Evolutionary conservation across 139 green algal species (phyloP), one percentile per base, ranked within the genome.

Genomic region (Raphidocelis subcapitata): DNA sequence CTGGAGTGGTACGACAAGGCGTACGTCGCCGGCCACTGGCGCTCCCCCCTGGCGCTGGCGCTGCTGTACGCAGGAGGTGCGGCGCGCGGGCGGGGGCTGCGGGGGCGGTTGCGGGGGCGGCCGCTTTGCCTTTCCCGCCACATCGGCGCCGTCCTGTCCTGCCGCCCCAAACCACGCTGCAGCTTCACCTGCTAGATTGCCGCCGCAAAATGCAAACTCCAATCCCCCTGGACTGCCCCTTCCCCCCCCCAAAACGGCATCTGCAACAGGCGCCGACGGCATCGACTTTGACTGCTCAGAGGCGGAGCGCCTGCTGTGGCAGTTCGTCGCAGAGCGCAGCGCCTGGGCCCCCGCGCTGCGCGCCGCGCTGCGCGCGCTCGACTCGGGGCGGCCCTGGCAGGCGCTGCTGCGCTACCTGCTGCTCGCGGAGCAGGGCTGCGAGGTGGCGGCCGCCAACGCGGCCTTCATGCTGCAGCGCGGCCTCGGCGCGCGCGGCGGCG

Each of bases 381-480:
- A 8, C 24, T 23, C 63, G 62, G 77, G 79, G 24, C 79, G 86
- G 67, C 5, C 54, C 0, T 82, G 71, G 69, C 67, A 57, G 12
- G 84, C 81, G 18, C 66, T 84, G 26, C 20, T 86, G 63, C 66
- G 66, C 41, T 83, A 82, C 37, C 24, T 82, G 31, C 55, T 79
- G 51, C 47, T 82, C 36, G 82, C 84, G 15, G 84, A 90, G 82
- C 79, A 86, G 76, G 84, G 84, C 71, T 72, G 49, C 56, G 46
- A 36, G 0, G n/a, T 49, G 2, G 84, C 74, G 2, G 69, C 69
- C 18, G 55, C 72, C 65, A 89, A 89, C 65, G 81, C 84, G 4
- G 84, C 68, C 0, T 89, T 72, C 67, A 74, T 89, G 62, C 66
- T 89, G 67, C 71, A 76, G 49, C 57, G 67, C 16, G 62, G 26